phyloP scores from a whole-genome alignment of 257 asterid genomes.

The Coffea eugenioides region DNA sequence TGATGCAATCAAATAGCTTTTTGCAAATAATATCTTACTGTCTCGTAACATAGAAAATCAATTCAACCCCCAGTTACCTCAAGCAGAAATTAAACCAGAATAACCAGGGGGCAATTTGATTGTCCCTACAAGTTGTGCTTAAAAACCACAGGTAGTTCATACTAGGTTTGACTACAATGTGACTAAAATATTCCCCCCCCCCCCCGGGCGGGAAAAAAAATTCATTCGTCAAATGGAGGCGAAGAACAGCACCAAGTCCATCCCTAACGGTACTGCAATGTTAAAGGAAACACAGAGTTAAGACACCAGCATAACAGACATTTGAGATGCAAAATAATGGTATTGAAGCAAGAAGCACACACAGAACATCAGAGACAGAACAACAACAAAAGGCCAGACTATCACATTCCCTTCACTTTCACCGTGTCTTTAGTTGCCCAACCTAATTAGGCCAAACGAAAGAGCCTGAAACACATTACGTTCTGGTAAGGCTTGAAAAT shows the following conservation, averaged over 20 bases:
- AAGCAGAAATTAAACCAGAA: no score
- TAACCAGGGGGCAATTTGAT: no score
- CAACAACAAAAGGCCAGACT: neutral
- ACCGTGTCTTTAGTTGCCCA: neutral
- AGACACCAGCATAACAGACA: neutral
- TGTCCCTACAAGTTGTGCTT: no score
- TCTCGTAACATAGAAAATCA: no score
- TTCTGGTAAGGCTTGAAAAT: neutral
- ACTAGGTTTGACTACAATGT: neutral
- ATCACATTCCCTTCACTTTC: neutral
- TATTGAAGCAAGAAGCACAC: neutral
- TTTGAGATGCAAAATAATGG: neutral
- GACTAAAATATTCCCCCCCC: neutral
- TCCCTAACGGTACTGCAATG: slow-evolving; percentile 16
- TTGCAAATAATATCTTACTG: no score
- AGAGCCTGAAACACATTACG: neutral
- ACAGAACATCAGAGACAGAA: neutral
- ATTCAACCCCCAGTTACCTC: no score
- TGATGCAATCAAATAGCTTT: no score
- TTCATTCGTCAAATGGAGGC: no score
- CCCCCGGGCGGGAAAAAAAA: no score
- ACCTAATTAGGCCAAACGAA: neutral
- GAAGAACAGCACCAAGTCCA: neutral
- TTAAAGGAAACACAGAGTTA: neutral
- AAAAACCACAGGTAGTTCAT: neutral